Base-by-base conservation (phyloP, 2,329 filamentous ascomycete genomes). In the Pleochaeta shiraiana region DNA sequence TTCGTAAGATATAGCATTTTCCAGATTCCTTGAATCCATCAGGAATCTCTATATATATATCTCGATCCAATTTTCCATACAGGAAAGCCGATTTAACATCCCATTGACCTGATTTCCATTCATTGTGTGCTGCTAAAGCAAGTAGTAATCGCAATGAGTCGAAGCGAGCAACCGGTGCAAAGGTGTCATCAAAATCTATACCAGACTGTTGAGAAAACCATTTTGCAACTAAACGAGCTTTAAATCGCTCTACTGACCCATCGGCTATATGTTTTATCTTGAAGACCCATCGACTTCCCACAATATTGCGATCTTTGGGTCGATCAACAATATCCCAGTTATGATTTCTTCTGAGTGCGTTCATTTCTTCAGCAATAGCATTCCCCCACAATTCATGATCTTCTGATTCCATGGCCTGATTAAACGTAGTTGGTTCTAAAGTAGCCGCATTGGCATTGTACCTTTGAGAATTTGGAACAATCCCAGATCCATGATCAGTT, bases 261-360 rank as follows among this genome's bases (percentile, higher is more conserved):
- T 62, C 28, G n/a, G 59, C 59, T 62, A 43, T 62, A 43, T 34
- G 31, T 21, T 62, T 62, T 12, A 62, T 31, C 24, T 62, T 62
- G 28, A 62, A 62, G n/a, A 62, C 34, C 59, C 59, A 62, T 62
- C 45, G 43, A 31, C 33, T 43, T 62, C 59, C 59, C 43, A 62
- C 59, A 4, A 62, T 39, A 24, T 62, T 62, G 24, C 59, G 59
- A 4, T 62, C 45, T 43, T 11, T 34, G n/a, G 59, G 59, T 62
- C 59, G 59, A 31, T 28, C 59, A 62, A 28, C 24, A 43, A 43
- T 34, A 62, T 62, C 59, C 59, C 59, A 62, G 50, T 21, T 57
- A 31, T 62, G 7, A 28, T 62, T 62, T 62, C 45, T 16, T 26
- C 14, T 31, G n/a, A 62, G 45, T 19, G 59, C 43, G 43, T 43